Conservation (phyloP, 2,329 filamentous ascomycete genomes). For the Verticillium klebahnii region DNA sequence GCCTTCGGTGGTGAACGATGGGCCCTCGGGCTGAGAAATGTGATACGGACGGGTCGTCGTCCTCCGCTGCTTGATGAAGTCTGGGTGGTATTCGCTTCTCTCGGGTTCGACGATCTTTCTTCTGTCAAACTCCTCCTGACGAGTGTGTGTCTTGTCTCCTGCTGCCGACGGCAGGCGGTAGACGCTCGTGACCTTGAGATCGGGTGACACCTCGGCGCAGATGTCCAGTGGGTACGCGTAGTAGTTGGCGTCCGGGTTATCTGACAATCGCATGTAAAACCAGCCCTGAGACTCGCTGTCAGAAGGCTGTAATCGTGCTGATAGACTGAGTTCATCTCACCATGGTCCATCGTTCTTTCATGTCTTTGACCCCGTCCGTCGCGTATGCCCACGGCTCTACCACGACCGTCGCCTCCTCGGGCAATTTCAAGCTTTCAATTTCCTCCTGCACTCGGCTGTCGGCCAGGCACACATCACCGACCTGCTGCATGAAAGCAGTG, state of each 20-base stretch:
- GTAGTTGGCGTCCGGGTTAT: slow-evolving; percentile 46
- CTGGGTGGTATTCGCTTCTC: slow-evolving; percentile 25
- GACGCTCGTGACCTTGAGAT: slow-evolving; percentile 44
- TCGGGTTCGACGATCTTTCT: slow-evolving; percentile 30
- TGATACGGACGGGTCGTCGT: slow-evolving; percentile 31
- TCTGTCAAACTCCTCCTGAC: slow-evolving; percentile 31
- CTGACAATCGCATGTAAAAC: slow-evolving; percentile 21
- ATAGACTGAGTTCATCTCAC: slow-evolving; percentile 20
- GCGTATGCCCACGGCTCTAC: slow-evolving; percentile 54
- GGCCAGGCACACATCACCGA: slow-evolving; percentile 40
- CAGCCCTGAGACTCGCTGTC: not conserved
- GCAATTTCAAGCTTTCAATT: slow-evolving; percentile 36
- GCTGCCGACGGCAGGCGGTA: slow-evolving; percentile 39
- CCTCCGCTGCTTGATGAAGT: slow-evolving; percentile 17
- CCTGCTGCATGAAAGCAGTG: slow-evolving; percentile 39
- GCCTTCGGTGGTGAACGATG: slow-evolving; percentile 36
- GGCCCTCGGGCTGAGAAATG: slow-evolving; percentile 29
- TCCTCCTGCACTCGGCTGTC: slow-evolving; percentile 37
- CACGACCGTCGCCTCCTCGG: slow-evolving; percentile 35
- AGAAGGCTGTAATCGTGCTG: not conserved
- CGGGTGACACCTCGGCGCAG: slow-evolving; percentile 44
- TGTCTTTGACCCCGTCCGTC: slow-evolving; percentile 48
- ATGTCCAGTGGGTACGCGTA: slow-evolving; percentile 55
- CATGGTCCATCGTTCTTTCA: slow-evolving; percentile 42
- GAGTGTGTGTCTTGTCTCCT: slow-evolving; percentile 29